Evolutionary conservation across 2,329 filamentous ascomycete species (phyloP).

Genomic region (Apiospora marii): DNA sequence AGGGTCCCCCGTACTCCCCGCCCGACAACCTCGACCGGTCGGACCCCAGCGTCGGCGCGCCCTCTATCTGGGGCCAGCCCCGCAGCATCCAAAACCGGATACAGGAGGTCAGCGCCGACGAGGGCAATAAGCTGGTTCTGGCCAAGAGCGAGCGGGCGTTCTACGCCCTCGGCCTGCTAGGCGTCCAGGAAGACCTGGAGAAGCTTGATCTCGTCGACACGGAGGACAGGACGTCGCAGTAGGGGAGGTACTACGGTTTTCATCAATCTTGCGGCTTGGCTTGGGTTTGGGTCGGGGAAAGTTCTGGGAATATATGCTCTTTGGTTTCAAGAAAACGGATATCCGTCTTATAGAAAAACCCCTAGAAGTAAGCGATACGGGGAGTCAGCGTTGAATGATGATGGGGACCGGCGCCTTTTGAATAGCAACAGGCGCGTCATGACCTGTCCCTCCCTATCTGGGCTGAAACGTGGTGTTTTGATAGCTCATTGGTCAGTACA

Average conservation of each 20-base stretch:
- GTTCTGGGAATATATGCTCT: background rate
- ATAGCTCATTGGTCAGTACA: background rate
- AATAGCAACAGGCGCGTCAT: background rate
- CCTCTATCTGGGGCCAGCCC: conserved; percentile 52
- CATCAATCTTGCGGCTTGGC: background rate
- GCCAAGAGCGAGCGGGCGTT: conserved; percentile 69
- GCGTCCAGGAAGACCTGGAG: conserved; percentile 78
- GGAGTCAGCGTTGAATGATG: background rate
- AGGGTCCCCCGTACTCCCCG: conserved; percentile 76
- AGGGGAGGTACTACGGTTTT: too few species aligned
- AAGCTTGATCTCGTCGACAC: conserved; percentile 62
- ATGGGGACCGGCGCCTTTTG: background rate
- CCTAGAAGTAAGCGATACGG: background rate
- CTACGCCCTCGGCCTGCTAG: conserved; percentile 81
- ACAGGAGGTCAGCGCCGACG: conserved; percentile 52
- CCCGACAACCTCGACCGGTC: conserved; percentile 49
- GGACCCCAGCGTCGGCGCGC: conserved; percentile 42
- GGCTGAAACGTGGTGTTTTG: background rate
- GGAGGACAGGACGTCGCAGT: conserved; percentile 34
- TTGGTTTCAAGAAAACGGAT: background rate
- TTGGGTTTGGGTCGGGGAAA: background rate
- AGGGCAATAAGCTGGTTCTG: conserved; percentile 60
- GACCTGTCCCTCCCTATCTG: background rate
- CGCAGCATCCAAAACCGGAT: conserved; percentile 61
- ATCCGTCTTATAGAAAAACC: background rate